phyloP scores from a whole-genome alignment of 2,329 filamentous ascomycete species.

The Verticillium zaregamsianum region DNA sequence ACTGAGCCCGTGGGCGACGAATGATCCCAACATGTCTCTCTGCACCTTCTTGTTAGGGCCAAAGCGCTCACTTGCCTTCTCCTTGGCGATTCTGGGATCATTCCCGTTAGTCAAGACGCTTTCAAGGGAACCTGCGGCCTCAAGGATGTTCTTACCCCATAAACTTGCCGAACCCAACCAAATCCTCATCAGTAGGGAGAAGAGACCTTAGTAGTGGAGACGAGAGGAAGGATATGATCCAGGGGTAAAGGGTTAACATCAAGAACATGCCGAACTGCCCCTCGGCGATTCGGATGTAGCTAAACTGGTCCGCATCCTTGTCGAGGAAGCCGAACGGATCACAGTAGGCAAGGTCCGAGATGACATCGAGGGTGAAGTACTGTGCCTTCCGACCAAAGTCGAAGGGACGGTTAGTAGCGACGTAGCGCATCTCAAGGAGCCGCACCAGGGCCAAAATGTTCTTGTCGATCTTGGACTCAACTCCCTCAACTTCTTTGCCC shows the following conservation, averaged over 20 bases:
- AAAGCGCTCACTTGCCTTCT: conserved; percentile 41
- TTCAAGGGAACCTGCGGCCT: no score
- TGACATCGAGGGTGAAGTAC: conserved; percentile 53
- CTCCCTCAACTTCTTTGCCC: conserved; percentile 22
- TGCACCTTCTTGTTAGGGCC: conserved; percentile 34
- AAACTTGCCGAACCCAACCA: conserved; percentile 32
- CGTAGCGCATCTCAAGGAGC: conserved; percentile 43
- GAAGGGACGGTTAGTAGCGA: conserved; percentile 37
- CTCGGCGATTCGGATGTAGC: conserved; percentile 41
- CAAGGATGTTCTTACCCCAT: conserved; percentile 19
- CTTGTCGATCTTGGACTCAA: conserved; percentile 45
- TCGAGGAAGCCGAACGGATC: conserved; percentile 44
- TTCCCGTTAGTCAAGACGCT: no score
- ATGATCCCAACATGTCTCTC: conserved; percentile 49
- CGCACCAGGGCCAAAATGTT: conserved; percentile 40
- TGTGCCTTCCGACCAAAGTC: conserved; percentile 45
- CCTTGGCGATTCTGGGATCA: conserved; percentile 34
- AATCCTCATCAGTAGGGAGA: conserved; percentile 34
- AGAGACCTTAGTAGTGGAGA: conserved; percentile 11
- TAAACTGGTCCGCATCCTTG: conserved; percentile 42
- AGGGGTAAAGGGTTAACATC: no score
- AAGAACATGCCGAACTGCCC: not conserved
- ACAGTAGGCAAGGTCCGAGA: conserved; percentile 49
- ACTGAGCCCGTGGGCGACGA: conserved; percentile 32
- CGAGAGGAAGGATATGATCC: no score